phyloP scores from a whole-genome alignment of 2,329 filamentous ascomycete species.

The Aspergillus awamori region DNA sequence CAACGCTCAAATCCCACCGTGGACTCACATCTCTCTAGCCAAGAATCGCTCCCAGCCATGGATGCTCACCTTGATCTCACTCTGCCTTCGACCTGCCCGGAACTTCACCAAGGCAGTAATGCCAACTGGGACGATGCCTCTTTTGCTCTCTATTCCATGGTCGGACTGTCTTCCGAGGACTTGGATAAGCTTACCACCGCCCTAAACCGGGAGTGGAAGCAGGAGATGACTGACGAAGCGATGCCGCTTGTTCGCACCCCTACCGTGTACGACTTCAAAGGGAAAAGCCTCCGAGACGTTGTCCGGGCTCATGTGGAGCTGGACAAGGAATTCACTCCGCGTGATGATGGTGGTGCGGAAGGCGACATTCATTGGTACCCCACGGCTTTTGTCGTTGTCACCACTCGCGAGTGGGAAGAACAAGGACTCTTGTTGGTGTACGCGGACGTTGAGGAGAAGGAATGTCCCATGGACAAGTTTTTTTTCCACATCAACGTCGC shows the following conservation, averaged over 20 bases:
- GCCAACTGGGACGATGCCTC: conserved; percentile 11
- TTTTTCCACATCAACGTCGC: background rate
- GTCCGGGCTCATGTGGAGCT: conserved; percentile 7
- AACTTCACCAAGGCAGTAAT: background rate
- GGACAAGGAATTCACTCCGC: conserved; percentile 7
- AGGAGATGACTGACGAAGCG: background rate
- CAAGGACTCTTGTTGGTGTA: conserved; percentile 11
- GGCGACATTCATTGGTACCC: conserved; percentile 10
- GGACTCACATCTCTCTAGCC: no score
- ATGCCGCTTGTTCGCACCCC: conserved; percentile 5
- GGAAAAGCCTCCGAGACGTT: conserved; percentile 2
- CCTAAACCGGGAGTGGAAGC: conserved; percentile 1
- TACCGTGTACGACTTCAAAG: background rate
- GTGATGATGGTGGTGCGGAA: background rate
- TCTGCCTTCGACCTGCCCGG: conserved; percentile 6
- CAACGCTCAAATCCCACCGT: background rate
- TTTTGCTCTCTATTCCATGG: conserved; percentile 10
- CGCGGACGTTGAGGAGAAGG: background rate
- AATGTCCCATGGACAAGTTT: conserved; percentile 1
- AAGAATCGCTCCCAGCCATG: background rate
- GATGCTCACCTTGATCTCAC: conserved; percentile 2
- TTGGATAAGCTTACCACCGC: background rate
- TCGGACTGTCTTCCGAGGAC: background rate
- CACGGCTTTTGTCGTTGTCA: conserved; percentile 11
- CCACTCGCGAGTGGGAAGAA: conserved; percentile 5